Evolutionary conservation across 1,284 basidiomycete genomes (phyloP).

Genomic region (Apiotrichum laibachii): DNA sequence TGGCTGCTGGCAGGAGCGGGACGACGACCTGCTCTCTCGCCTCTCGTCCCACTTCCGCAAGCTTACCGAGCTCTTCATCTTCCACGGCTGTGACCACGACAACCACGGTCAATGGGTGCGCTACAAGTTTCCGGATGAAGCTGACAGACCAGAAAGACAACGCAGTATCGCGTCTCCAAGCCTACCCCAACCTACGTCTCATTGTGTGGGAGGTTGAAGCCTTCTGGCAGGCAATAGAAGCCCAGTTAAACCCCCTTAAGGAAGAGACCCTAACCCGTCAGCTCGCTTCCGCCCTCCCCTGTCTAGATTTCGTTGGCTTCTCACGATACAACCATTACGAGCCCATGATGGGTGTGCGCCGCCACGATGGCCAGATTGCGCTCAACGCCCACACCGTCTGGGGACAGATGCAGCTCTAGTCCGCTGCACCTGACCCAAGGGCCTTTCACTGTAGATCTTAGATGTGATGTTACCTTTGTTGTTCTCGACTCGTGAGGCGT

Average conservation of each 20-base stretch:
- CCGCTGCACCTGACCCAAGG: too few species aligned
- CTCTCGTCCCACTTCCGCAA: not conserved
- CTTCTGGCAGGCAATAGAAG: not conserved
- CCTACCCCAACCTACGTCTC: not conserved
- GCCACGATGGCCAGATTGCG: not conserved
- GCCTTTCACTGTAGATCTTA: too few species aligned
- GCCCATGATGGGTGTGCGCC: not conserved
- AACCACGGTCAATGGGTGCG: not conserved
- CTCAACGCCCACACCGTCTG: not conserved
- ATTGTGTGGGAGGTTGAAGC: not conserved
- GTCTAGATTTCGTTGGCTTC: not conserved
- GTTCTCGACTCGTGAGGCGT: too few species aligned
- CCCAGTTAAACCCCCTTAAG: not conserved
- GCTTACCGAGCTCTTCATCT: not conserved
- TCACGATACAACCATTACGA: not conserved
- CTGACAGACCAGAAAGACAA: not conserved
- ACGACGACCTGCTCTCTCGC: not conserved
- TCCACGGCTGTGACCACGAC: not conserved
- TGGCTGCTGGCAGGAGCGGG: not conserved
- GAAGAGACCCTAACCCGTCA: not conserved
- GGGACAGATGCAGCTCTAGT: too few species aligned
- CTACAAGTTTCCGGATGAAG: not conserved
- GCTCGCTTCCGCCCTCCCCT: not conserved
- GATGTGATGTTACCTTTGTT: too few species aligned
- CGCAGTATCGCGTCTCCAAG: not conserved